A percentile compares a stretch with the other conserved stretches of the same genome.
phyloP scores from a whole-genome alignment of 306 rosid species.

The Cicer judaicum region DNA sequence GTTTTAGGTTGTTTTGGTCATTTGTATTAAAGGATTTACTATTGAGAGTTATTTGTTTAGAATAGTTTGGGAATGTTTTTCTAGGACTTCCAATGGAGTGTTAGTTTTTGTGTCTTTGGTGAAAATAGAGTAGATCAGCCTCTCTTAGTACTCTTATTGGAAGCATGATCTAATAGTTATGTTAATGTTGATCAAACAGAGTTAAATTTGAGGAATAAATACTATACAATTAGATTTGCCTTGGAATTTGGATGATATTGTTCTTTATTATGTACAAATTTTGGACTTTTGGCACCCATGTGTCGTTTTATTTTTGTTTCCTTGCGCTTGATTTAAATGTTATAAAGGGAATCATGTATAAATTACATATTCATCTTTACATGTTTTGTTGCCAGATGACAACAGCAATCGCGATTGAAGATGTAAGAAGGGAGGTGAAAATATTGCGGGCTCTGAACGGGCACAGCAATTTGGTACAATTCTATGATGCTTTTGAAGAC shows the following conservation, averaged over 20 bases:
- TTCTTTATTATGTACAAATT: slow-evolving; percentile 6
- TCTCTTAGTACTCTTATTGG: not conserved
- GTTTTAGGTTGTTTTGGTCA: slow-evolving; percentile 17
- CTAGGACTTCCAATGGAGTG: slow-evolving; percentile 33
- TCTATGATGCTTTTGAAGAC: slow-evolving; percentile 96
- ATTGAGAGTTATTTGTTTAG: slow-evolving; percentile 37
- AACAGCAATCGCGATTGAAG: slow-evolving; percentile 96
- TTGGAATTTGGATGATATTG: not conserved
- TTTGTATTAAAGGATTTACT: slow-evolving; percentile 26
- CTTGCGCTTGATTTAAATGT: slow-evolving; percentile 15
- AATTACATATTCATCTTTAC: slow-evolving; percentile 31
- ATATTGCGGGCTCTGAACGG: slow-evolving; percentile 93
- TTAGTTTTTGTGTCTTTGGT: slow-evolving; percentile 35
- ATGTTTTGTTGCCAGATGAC: slow-evolving; percentile 76
- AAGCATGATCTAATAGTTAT: slow-evolving; percentile 35
- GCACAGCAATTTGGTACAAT: slow-evolving; percentile 80
- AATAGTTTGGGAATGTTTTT: slow-evolving; percentile 31
- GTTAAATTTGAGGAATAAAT: slow-evolving; percentile 15
- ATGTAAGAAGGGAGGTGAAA: slow-evolving; percentile 97
- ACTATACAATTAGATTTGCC: slow-evolving; percentile 10
- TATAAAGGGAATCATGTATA: not conserved
- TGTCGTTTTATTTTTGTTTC: slow-evolving; percentile 22
- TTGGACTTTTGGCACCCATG: slow-evolving; percentile 10
- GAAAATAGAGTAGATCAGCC: not conserved
- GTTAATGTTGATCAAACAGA: slow-evolving; percentile 40